Evolutionary conservation across 495 filamentous ascomycete genomes (phyloP).

Genomic region (Aspergillus panamensis): DNA sequence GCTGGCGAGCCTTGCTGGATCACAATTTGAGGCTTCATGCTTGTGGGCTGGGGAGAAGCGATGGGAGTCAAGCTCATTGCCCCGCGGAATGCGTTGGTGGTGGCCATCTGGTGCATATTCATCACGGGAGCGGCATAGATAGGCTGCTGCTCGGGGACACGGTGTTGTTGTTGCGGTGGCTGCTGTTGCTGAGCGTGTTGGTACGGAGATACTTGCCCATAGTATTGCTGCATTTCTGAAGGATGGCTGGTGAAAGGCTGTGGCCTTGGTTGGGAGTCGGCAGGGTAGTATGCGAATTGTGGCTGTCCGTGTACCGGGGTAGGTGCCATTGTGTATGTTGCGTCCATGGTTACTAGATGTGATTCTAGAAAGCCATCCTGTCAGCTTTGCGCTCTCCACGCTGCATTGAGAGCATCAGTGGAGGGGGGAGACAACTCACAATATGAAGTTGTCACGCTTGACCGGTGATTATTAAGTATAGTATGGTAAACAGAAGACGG

Average conservation of each 20-base stretch:
- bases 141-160: constrained; percentile 33
- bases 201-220: constrained; percentile 9
- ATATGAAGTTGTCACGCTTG: constrained; percentile 18
- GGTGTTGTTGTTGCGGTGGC: constrained; percentile 29
- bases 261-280: constrained; percentile 61
- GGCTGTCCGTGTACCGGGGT: constrained; percentile 62
- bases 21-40: constrained; percentile 71
- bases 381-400: neutral
- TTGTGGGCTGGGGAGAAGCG: constrained; percentile 72
- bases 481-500: constrained; percentile 12
- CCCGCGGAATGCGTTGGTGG: constrained; percentile 56
- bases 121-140: constrained; percentile 49
- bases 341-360: constrained; percentile 48
- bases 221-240: constrained; percentile 28
- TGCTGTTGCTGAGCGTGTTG: constrained; percentile 34
- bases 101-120: constrained; percentile 71
- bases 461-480: constrained; percentile 22
- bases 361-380: neutral
- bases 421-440: constrained; percentile 14
- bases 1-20: constrained; percentile 66
- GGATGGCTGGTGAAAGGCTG: constrained; percentile 83
- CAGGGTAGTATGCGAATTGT: constrained; percentile 88
- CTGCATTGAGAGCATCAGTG: neutral
- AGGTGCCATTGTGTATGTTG: constrained; percentile 51
- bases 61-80: constrained; percentile 66